A percentile compares a stretch with the other conserved stretches of the same genome.
These are phyloP conservation scores for Aspergillus aculeatinus DNA, from an alignment of 2,329 filamentous ascomycete genomes.

Conservation along the genomic window DNA sequence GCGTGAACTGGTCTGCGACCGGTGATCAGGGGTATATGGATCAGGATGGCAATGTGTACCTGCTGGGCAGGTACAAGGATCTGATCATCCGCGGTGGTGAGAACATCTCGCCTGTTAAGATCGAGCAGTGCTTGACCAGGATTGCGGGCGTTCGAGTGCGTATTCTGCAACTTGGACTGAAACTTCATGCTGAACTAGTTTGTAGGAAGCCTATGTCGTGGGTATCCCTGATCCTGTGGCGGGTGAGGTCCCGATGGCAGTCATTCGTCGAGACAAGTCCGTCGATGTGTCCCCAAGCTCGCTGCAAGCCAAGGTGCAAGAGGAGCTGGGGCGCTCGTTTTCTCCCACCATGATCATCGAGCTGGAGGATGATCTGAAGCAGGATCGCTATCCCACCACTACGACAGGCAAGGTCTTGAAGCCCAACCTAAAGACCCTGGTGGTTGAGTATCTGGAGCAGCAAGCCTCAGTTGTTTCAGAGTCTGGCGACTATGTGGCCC, in stretches of 20 bases:
- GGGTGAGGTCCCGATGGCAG: conserved; percentile 3
- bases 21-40: conserved; percentile 8
- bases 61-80: conserved; percentile 9
- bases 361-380: neutral
- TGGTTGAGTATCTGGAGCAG: conserved; percentile 3
- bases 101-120: conserved; percentile 8
- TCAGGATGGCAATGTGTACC: neutral
- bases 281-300: neutral
- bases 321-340: conserved; percentile 1
- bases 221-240: conserved; percentile 8
- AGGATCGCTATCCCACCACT: neutral
- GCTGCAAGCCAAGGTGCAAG: neutral
- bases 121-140: conserved; percentile 3
- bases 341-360: conserved; percentile 4
- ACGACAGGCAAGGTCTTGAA: conserved; percentile 6
- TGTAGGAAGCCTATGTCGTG: conserved; percentile 1
- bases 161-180: neutral
- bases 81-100: conserved; percentile 11
- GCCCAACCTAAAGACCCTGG: neutral
- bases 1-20: conserved; percentile 1
- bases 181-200: neutral
- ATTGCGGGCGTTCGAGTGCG: neutral
- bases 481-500: neutral
- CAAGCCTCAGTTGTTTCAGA: neutral
- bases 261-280: neutral